phyloP scores from a whole-genome alignment of 179 eudicot species.

The Corrigiola litoralis region DNA sequence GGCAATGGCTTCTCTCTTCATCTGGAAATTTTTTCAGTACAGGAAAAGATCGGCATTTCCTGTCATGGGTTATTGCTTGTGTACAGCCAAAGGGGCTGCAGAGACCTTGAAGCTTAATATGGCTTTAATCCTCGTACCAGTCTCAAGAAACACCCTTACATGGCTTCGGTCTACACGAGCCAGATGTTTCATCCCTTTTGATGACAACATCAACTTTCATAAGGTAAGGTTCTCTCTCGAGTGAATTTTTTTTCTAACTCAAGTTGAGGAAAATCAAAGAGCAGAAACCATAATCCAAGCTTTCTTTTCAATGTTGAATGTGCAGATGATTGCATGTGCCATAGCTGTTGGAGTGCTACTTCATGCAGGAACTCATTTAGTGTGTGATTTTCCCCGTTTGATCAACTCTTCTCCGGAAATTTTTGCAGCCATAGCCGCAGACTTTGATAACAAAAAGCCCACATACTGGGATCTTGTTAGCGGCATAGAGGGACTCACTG shows the following conservation, averaged over 20 bases:
- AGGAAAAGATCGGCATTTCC: constrained; percentile 47
- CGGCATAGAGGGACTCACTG: constrained; percentile 56
- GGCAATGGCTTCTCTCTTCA: constrained; percentile 49
- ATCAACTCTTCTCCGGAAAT: constrained; percentile 50
- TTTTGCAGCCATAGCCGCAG: constrained; percentile 48
- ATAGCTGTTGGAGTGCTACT: constrained; percentile 51
- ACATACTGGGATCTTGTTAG: constrained; percentile 43
- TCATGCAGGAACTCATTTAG: constrained; percentile 61
- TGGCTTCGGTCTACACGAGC: constrained; percentile 65
- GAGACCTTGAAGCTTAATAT: constrained; percentile 77
- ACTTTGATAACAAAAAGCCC: constrained; percentile 52
- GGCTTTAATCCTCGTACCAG: constrained; percentile 71
- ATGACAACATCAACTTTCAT: constrained; percentile 75
- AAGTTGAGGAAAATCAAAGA: background rate
- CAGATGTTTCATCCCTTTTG: constrained; percentile 55
- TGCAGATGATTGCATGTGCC: constrained; percentile 64
- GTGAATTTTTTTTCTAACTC: background rate
- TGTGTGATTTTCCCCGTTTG: constrained; percentile 69
- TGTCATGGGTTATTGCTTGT: constrained; percentile 69
- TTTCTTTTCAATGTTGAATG: background rate
- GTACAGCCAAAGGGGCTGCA: constrained; percentile 82
- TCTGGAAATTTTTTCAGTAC: constrained; percentile 71
- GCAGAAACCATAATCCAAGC: background rate
- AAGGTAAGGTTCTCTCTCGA: constrained; percentile 46
- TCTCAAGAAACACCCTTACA: constrained; percentile 73